phyloP scores from a whole-genome alignment of 2,329 filamentous ascomycete genomes.

The Fusarium chaquense region DNA sequence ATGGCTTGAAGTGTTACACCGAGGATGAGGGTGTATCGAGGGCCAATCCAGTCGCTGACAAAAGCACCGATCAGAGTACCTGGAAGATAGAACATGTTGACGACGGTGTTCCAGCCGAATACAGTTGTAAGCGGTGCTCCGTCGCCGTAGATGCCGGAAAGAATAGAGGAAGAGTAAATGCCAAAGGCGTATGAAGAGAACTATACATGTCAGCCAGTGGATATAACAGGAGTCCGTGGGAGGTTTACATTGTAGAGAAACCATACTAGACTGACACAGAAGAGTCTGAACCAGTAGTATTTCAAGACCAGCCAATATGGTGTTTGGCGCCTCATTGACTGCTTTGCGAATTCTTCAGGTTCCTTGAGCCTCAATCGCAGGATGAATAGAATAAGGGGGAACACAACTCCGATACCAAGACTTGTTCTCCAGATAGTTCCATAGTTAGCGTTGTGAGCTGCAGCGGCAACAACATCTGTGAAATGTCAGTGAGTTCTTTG shows the following conservation, averaged over 20 bases:
- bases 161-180: conserved; percentile 84
- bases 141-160: conserved; percentile 72
- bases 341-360: conserved; percentile 79
- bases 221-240: rapidly evolving
- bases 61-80: conserved; percentile 84
- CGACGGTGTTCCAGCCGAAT: conserved; percentile 89
- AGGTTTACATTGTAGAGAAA: conserved; percentile 79
- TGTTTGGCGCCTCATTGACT: conserved; percentile 74
- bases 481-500: rapidly evolving
- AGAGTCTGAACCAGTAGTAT: conserved; percentile 81
- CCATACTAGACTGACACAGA: conserved; percentile 80
- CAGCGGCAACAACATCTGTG: conserved; percentile 65
- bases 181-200: conserved; percentile 88
- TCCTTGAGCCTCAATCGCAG: conserved; percentile 80
- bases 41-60: conserved; percentile 81
- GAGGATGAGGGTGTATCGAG: conserved; percentile 76
- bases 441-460: conserved; percentile 70
- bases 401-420: conserved; percentile 82
- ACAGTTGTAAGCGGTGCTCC: conserved; percentile 75
- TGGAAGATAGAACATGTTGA: conserved; percentile 90
- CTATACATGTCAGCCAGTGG: conserved; percentile 43
- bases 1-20: conserved; percentile 80
- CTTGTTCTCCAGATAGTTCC: conserved; percentile 85
- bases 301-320: conserved; percentile 67
- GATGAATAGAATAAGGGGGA: conserved; percentile 77